Evolutionary conservation across 768 basidiomycete genomes (phyloP).

Genomic region (Peribolospora baueri): DNA sequence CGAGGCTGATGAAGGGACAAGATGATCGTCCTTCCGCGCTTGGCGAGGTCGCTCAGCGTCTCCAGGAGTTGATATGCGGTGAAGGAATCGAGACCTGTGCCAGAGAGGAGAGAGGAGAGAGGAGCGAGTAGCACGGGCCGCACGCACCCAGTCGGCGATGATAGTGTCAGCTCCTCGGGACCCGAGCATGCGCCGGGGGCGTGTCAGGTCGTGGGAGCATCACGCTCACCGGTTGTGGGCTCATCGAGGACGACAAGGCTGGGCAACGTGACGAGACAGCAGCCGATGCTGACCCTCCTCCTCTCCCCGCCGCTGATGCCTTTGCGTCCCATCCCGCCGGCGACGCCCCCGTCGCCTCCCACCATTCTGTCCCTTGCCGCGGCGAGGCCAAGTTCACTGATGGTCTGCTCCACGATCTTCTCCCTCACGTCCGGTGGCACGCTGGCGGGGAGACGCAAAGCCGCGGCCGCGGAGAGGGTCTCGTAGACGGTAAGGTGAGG

Average conservation of each 20-base stretch:
- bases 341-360: conserved; percentile 22
- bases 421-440: conserved; percentile 15
- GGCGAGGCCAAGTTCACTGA: conserved; percentile 24
- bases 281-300: conserved; percentile 31
- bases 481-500: conserved; percentile 19
- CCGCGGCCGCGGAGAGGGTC: conserved; percentile 16
- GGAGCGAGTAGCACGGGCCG: background rate
- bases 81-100: conserved; percentile 7
- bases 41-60: conserved; percentile 22
- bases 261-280: conserved; percentile 35
- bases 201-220: no score
- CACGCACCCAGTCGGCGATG: conserved; percentile 8
- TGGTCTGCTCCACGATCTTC: conserved; percentile 25
- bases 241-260: conserved; percentile 39
- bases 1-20: conserved; percentile 45
- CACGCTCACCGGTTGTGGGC: conserved; percentile 34
- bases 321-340: conserved; percentile 16
- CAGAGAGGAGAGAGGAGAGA: background rate
- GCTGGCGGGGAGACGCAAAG: conserved; percentile 24
- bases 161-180: background rate
- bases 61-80: conserved; percentile 20
- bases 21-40: conserved; percentile 31
- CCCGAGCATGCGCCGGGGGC: no score
- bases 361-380: conserved; percentile 28
- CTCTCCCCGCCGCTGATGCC: conserved; percentile 42